Evolutionary conservation across 106 monocot species (phyloP), one percentile per base, ranked within the genome.

Genomic region (Dendrobium chrysotoxum): DNA sequence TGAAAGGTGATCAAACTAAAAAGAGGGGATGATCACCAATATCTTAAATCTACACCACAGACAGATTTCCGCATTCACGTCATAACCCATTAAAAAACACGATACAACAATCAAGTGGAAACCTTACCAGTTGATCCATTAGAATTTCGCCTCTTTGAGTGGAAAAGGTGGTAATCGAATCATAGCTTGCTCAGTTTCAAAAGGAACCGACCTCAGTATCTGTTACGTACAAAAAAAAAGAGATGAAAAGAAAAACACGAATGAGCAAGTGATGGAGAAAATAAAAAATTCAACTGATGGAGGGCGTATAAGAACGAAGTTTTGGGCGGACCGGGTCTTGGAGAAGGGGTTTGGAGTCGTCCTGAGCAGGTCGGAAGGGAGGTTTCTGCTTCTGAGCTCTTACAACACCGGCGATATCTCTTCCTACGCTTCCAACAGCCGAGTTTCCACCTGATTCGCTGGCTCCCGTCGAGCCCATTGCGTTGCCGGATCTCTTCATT

Each of bases 331-430:
- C 96, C 39, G 96, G 96, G 75, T 96, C 96, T 30, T 91, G 91
- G 65, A 96, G 90, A 40, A 88, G 53, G 11, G 96, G 96, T 83
- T 96, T 96, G 53, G 93, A 90, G 83, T 96, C 96, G 79, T 96
- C 96, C 79, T 84, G 73, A n/a, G 81, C 93, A 12, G 80, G 85
- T 61, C 89, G 75, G 75, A 92, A 92, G 25, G 92, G 87, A 74
- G 89, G 89, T 85, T 92, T 92, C 75, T 76, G 21, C 77, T 82
- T 78, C 79, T 73, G 30, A 78, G 78, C 11, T 26, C 21, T 50
- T 45, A 25, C 76, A 47, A 26, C 76, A 15, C 76, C 47, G 26
- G 28, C 26, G 21, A 46, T 47, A 3, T 47, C 76, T 47, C 28
- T 76, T 74, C 42, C 41, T 21, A 42, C 15, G 28, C n/a, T 1